A percentile compares a stretch with the other conserved stretches of the same genome.
These are phyloP conservation scores for Saxophila tyrrhenica DNA, from an alignment of 495 filamentous ascomycete species.

Conservation along the genomic window DNA sequence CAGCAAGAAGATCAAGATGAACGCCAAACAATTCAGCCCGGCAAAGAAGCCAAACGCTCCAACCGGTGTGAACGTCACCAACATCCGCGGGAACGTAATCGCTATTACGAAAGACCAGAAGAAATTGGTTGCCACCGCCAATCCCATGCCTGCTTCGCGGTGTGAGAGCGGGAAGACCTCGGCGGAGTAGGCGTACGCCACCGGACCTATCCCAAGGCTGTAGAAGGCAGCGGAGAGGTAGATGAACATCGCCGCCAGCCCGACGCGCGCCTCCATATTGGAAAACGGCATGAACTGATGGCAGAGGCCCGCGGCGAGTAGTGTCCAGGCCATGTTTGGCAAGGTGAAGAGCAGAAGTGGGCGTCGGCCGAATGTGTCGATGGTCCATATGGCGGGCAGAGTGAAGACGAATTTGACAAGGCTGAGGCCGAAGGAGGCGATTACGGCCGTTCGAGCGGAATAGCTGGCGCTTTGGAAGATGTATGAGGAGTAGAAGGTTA, in stretches of 20 bases:
- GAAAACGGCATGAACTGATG: constrained; percentile 3
- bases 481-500: background rate
- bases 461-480: constrained; percentile 69
- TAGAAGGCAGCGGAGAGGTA: constrained; percentile 31
- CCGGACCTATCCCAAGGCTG: constrained; percentile 45
- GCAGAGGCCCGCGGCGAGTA: constrained; percentile 6
- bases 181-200: constrained; percentile 47
- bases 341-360: constrained; percentile 14
- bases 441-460: constrained; percentile 35
- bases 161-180: constrained; percentile 43
- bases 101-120: constrained; percentile 36
- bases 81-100: constrained; percentile 45
- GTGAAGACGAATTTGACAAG: constrained; percentile 15
- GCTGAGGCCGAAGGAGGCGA: constrained; percentile 41
- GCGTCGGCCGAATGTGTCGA: constrained; percentile 18
- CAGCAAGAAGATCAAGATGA: constrained; percentile 42
- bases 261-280: background rate
- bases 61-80: constrained; percentile 38
- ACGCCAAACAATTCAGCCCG: constrained; percentile 44
- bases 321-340: constrained; percentile 10
- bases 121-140: constrained; percentile 35
- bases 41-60: constrained; percentile 54
- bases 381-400: constrained; percentile 14
- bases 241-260: constrained; percentile 7
- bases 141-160: constrained; percentile 27